Evolutionary conservation across 345 rosid species (phyloP).

Genomic region (Pseudoturritis turrita): DNA sequence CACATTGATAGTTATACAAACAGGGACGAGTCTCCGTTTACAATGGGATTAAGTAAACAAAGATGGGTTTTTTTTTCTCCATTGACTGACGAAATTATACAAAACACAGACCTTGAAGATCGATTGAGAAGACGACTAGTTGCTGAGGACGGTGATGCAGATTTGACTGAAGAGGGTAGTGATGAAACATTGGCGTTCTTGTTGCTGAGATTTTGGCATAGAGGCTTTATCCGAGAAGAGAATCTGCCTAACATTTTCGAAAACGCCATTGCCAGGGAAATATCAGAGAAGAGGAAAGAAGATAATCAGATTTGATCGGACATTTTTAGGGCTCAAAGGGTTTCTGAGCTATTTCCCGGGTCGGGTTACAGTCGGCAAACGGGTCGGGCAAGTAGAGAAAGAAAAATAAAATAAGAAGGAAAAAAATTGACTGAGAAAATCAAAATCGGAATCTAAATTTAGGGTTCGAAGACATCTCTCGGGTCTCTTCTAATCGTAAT

Average conservation of each 20-base stretch:
- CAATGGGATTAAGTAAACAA: too few relatives aligned
- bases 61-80: not conserved
- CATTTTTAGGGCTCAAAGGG: conserved; percentile 2
- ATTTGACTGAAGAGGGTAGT: conserved; percentile 26
- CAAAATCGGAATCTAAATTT: not conserved
- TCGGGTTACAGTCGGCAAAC: conserved; percentile 2
- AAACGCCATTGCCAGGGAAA: conserved; percentile 38
- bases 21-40: too few relatives aligned
- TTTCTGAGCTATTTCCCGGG: not conserved
- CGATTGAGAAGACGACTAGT: conserved; percentile 45
- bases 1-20: too few relatives aligned
- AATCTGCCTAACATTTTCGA: conserved; percentile 38
- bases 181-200: conserved; percentile 22
- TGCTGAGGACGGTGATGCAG: conserved; percentile 32
- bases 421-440: not conserved
- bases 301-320: not conserved
- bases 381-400: conserved; percentile 6
- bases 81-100: not conserved
- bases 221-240: conserved; percentile 42
- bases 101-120: conserved; percentile 7
- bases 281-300: not conserved
- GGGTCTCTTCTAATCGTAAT: not conserved
- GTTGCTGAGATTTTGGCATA: conserved; percentile 32
- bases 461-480: not conserved
- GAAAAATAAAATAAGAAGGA: not conserved